These are phyloP conservation scores for Dipteronia dyeriana DNA, from an alignment of 345 rosid genomes.

Conservation along the genomic window DNA sequence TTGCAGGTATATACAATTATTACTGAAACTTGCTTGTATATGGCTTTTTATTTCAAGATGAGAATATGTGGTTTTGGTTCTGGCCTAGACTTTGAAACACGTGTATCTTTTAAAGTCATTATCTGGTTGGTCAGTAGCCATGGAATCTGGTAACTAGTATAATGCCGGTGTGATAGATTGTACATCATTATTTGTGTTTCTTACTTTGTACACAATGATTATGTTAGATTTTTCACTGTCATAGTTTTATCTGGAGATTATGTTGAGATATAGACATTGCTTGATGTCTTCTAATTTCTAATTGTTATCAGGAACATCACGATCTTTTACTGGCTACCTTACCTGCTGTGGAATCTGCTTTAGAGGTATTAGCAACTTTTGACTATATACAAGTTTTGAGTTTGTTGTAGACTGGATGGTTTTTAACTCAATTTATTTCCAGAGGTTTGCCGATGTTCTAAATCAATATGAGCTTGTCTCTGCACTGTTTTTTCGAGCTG, in stretches of 20 bases:
- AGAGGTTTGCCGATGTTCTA: slow-evolving; percentile 74
- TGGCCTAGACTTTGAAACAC: slow-evolving; percentile 12
- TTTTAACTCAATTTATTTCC: slow-evolving; percentile 34
- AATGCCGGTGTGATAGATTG: not conserved
- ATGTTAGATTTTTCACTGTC: not conserved
- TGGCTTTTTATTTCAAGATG: not conserved
- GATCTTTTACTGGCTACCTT: slow-evolving; percentile 75
- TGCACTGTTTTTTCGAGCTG: slow-evolving; percentile 65
- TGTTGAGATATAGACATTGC: slow-evolving; percentile 17
- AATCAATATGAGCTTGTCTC: slow-evolving; percentile 73
- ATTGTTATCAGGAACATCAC: slow-evolving; percentile 74
- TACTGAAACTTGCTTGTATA: slow-evolving; percentile 6
- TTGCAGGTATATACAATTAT: slow-evolving; percentile 71
- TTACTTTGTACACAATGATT: slow-evolving; percentile 5
- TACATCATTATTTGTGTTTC: slow-evolving; percentile 10
- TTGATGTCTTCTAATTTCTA: slow-evolving; percentile 16
- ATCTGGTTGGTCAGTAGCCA: not conserved
- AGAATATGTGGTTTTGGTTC: not conserved
- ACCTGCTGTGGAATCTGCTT: slow-evolving; percentile 77
- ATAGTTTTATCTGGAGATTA: slow-evolving; percentile 16
- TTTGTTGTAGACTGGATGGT: slow-evolving; percentile 11
- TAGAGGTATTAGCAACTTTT: slow-evolving; percentile 58
- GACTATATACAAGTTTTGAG: slow-evolving; percentile 13
- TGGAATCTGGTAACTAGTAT: slow-evolving; percentile 7
- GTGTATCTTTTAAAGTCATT: slow-evolving; percentile 6